phyloP scores from a whole-genome alignment of 495 filamentous ascomycete genomes.

The Trichoderma erinaceum region DNA sequence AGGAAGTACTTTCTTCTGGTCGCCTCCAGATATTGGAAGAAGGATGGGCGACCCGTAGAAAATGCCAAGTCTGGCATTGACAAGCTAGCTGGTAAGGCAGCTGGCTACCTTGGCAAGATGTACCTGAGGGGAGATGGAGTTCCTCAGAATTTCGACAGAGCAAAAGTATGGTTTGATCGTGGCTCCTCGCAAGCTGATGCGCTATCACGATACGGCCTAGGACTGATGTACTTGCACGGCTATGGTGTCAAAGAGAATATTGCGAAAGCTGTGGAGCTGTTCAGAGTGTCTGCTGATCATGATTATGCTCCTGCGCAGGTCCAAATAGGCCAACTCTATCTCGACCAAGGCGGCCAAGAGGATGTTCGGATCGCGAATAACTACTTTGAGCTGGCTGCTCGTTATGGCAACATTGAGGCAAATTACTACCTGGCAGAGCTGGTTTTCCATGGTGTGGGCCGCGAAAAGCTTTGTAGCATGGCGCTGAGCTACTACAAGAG shows the following conservation, averaged over 20 bases:
- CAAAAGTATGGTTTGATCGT: slow-evolving; percentile 79
- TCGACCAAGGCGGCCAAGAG: slow-evolving; percentile 78
- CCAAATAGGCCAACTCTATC: slow-evolving; percentile 73
- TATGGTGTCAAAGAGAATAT: slow-evolving; percentile 72
- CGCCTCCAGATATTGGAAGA: slow-evolving; percentile 81
- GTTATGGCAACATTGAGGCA: slow-evolving; percentile 84
- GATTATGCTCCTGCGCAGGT: slow-evolving; percentile 80
- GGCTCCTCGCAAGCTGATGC: slow-evolving; percentile 74
- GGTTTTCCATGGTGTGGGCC: slow-evolving; percentile 70
- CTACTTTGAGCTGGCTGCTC: slow-evolving; percentile 89
- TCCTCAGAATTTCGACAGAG: slow-evolving; percentile 67
- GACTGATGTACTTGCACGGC: slow-evolving; percentile 81
- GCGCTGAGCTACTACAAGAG: slow-evolving; percentile 91
- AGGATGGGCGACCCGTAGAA: slow-evolving; percentile 46
- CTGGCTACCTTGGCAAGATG: slow-evolving; percentile 89
- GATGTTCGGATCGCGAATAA: slow-evolving; percentile 59
- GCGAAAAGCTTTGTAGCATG: slow-evolving; percentile 71
- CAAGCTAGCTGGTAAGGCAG: slow-evolving; percentile 80
- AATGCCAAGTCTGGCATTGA: slow-evolving; percentile 55
- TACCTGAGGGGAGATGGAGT: slow-evolving; percentile 88
- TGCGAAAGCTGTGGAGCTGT: slow-evolving; percentile 66
- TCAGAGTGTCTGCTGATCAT: slow-evolving; percentile 77
- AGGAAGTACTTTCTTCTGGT: slow-evolving; percentile 79
- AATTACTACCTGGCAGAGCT: slow-evolving; percentile 95
- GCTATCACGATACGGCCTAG: slow-evolving; percentile 79